Evolutionary conservation across 352 stramenopile genomes (phyloP), one percentile per base, ranked within the genome.

Genomic region (Phytopythium boreale): DNA sequence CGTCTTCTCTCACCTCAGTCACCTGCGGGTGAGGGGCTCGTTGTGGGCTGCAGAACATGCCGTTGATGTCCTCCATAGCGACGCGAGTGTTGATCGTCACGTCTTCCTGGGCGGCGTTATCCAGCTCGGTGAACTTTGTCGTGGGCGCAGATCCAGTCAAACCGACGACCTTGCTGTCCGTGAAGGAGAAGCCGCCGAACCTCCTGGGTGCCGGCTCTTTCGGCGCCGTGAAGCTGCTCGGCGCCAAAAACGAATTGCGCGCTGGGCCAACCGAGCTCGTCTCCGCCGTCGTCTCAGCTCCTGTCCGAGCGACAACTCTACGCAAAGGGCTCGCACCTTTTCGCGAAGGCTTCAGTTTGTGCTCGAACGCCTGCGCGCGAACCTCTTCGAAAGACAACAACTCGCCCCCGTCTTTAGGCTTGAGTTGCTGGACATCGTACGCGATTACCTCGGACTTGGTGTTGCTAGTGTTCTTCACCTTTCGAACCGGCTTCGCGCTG

Each of bases 61-160:
- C 79, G 66, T 94, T 92, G 58, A 96, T 84, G 37, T 96, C 87
- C 36, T 87, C 82, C 72, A 93, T 80, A 2, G 87, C 87, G 9
- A 96, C 68, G 52, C 82, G 82, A 62, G 87, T 96, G 62, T 92
- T 96, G 59, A 96, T 94, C 19, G 87, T 96, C 76, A 96, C 85
- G 61, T 96, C 86, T 66, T 96, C 85, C 77, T 91, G 79, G 5
- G 75, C 82, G 37, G 73, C 76, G 31, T 72, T 69, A 27, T 79
- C 64, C 10, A 76, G 44, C 46, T 57, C 64, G 9, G 50, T 56
- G 26, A 61, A 41, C 20, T 73, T 66, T 4, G 56, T 71, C 15
- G 67, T 51, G 20, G 62, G 46, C 8, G 56, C 60, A 19, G 39
- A 26, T 10, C 37, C 37, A 10, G 11, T 14, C 39, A 62, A 36